A percentile compares a stretch with the other conserved stretches of the same genome.
These are phyloP conservation scores for Miscanthus lutarioriparius DNA, from an alignment of 176 grass and related monocot genomes.

Conservation along the genomic window DNA sequence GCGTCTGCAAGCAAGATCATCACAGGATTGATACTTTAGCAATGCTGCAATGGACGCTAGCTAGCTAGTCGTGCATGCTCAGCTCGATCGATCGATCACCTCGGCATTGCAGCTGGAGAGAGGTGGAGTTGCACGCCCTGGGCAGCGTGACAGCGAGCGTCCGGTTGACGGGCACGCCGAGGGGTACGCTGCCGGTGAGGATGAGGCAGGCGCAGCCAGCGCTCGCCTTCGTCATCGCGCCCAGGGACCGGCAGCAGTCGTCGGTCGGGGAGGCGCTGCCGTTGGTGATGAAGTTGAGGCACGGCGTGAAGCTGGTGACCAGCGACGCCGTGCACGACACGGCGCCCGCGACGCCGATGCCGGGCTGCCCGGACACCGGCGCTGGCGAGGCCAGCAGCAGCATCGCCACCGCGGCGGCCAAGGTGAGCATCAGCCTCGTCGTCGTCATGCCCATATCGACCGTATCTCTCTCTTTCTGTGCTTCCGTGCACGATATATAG, in stretches of 20 bases:
- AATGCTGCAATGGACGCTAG: neutral
- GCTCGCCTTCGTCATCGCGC: conserved; percentile 39
- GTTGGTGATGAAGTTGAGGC: conserved; percentile 67
- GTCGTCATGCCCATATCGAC: neutral
- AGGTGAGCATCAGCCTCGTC: neutral
- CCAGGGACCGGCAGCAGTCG: conserved; percentile 66
- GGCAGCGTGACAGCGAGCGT: conserved; percentile 69
- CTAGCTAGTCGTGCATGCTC: neutral
- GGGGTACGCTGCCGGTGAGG: conserved; percentile 77
- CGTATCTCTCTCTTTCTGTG: neutral
- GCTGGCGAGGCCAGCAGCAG: neutral
- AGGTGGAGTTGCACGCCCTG: conserved; percentile 45
- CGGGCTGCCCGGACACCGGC: neutral
- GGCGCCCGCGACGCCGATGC: conserved; percentile 21
- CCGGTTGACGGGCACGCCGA: conserved; percentile 78
- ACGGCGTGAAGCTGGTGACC: conserved; percentile 74
- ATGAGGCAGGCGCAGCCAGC: conserved; percentile 70
- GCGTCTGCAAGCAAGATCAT: conserved; percentile 38
- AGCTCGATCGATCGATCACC: conserved; percentile 25
- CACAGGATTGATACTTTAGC: neutral
- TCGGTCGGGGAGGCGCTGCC: conserved; percentile 60
- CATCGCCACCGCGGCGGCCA: neutral
- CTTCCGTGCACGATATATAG: neutral
- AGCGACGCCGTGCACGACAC: conserved; percentile 64
- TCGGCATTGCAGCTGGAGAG: conserved; percentile 68